Evolutionary conservation across 2,329 filamentous ascomycete genomes (phyloP).

Genomic region (Hymenoscyphus fructigenus): DNA sequence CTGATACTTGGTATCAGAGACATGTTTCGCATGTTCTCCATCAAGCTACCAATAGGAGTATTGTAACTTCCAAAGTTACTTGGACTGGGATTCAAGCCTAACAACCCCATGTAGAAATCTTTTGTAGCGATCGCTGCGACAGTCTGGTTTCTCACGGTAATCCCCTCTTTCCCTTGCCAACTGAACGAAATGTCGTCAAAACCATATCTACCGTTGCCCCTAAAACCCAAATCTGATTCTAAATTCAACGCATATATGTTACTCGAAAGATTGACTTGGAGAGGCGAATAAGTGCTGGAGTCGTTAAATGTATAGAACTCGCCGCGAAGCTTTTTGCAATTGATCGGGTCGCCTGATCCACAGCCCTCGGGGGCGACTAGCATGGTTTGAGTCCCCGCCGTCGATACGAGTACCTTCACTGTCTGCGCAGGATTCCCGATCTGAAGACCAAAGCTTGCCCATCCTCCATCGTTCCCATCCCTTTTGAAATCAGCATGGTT

Average conservation of each 20-base stretch:
- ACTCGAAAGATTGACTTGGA: constrained; percentile 8
- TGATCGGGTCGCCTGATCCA: constrained; percentile 37
- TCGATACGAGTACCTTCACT: constrained; percentile 60
- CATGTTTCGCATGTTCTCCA: constrained; percentile 39
- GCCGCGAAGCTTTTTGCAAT: constrained; percentile 57
- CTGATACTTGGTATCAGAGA: constrained; percentile 40
- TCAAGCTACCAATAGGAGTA: constrained; percentile 37
- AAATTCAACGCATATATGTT: constrained; percentile 17
- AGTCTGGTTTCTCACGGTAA: constrained; percentile 18
- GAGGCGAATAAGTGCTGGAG: constrained; percentile 54
- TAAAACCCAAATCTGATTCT: constrained; percentile 21
- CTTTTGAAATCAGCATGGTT: constrained; percentile 9
- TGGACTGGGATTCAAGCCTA: constrained; percentile 41
- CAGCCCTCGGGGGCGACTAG: constrained; percentile 59
- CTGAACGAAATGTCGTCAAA: constrained; percentile 25
- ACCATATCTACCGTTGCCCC: constrained; percentile 23
- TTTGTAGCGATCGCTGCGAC: constrained; percentile 22
- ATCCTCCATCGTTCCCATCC: constrained; percentile 63
- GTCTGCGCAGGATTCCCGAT: constrained; percentile 52
- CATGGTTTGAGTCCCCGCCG: constrained; percentile 68
- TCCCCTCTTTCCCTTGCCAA: constrained; percentile 28
- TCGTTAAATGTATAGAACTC: constrained; percentile 53
- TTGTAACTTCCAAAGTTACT: constrained; percentile 41
- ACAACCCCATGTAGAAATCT: constrained; percentile 36
- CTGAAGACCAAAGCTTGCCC: constrained; percentile 65